Percentiles rank a stretch among this genome's conserved stretches.
Conservation (phyloP, 2,329 filamentous ascomycete genomes). For the Sphaceloma murrayae region DNA sequence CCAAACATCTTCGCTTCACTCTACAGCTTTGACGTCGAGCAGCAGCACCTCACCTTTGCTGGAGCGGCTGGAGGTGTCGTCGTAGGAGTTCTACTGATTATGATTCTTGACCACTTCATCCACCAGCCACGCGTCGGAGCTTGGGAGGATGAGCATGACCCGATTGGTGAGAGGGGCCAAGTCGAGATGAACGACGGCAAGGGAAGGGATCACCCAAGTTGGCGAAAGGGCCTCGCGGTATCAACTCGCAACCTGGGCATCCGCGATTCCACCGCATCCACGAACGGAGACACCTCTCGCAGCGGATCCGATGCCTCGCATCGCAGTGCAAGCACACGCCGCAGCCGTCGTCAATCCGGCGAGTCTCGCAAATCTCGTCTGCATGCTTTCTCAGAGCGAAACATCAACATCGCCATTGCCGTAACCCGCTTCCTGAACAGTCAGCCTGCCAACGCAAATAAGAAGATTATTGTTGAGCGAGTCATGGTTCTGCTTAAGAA, state of each 20-base stretch:
- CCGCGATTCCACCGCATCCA: slow-evolving; percentile 11
- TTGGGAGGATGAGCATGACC: slow-evolving; percentile 17
- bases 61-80: slow-evolving; percentile 27
- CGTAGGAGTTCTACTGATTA: slow-evolving; percentile 24
- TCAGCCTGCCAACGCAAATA: slow-evolving; percentile 19
- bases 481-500: slow-evolving; percentile 21
- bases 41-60: slow-evolving; percentile 29
- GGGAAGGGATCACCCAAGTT: slow-evolving; percentile 7
- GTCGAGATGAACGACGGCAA: neutral
- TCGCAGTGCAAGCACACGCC: neutral
- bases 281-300: neutral
- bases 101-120: slow-evolving; percentile 26
- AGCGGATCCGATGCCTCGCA: slow-evolving; percentile 7
- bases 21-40: slow-evolving; percentile 27
- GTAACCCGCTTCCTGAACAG: slow-evolving; percentile 21
- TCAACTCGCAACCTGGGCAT: slow-evolving; percentile 14
- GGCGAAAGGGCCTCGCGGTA: slow-evolving; percentile 13
- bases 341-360: slow-evolving; percentile 4
- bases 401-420: slow-evolving; percentile 21
- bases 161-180: slow-evolving; percentile 5
- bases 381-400: slow-evolving; percentile 17
- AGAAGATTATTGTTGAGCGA: slow-evolving; percentile 20
- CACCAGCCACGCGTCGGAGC: slow-evolving; percentile 20
- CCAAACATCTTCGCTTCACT: slow-evolving; percentile 20
- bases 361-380: slow-evolving; percentile 14